Evolutionary conservation across 1,139 yeast genomes (phyloP), one percentile per base, ranked within the genome.

Genomic region (Kluyveromyces sp.): DNA sequence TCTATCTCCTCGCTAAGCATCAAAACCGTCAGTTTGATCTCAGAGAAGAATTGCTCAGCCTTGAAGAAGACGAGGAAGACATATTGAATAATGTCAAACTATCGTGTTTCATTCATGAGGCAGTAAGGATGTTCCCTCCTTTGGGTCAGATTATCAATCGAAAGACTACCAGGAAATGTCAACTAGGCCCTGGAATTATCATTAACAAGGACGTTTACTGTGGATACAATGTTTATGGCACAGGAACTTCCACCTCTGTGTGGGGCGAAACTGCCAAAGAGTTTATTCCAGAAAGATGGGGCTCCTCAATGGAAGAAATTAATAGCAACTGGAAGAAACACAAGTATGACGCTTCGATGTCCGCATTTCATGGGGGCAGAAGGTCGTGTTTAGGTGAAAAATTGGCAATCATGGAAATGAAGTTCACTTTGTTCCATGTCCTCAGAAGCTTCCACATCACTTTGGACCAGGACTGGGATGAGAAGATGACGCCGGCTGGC

Each of bases 341-440:
- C 6, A 78, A 78, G 55, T 65, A 74, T 41, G 60, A 56, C 17
- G 69, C 74, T 9, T 64, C 64, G 8, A 57, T 78, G 33, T 73
- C 79, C 4, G 73, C 81, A 0, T 78, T 78, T 51, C 83, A 78
- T 54, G 84, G 84, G 4, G 71, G 82, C 11, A 73, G 67, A 49
- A 61, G 84, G 39, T 82, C 83, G 0, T 78, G 84, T 56, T 58
- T 78, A 29, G 84, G 84, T 3, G 83, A 78, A 51, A 74, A 74
- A 49, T 69, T 75, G 57, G 83, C 83, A 1, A 61, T 78, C 9
- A 55, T 60, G 37, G 77, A 77, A 51, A 61, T 69, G 33, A 70
- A 71, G 50, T 56, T 67, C 11, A 64, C 73, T 6, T 40, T 77
- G 2, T 54, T 58, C 11, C 64, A 64, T 40, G 53, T 77, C 26